Evolutionary conservation across 2,329 filamentous ascomycete species (phyloP).

Genomic region (Cladophialophora psammophila): DNA sequence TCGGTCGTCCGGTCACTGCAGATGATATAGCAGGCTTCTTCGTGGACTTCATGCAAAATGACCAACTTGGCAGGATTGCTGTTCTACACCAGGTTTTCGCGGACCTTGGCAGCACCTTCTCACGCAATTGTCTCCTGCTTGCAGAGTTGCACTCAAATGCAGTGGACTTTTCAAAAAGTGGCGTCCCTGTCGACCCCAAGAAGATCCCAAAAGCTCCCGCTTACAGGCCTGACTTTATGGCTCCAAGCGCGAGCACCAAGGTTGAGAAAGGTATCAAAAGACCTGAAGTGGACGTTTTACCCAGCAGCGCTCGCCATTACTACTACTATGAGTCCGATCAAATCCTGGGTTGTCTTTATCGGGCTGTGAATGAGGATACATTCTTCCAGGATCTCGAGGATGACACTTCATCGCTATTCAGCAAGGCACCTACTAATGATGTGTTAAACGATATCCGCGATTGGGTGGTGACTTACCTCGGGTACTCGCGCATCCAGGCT

Average conservation of each 20-base stretch:
- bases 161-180: conserved; percentile 80
- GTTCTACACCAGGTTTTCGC: conserved; percentile 70
- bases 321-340: conserved; percentile 73
- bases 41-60: conserved; percentile 74
- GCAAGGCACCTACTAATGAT: conserved; percentile 42
- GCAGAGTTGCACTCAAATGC: conserved; percentile 73
- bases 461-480: conserved; percentile 37
- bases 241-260: conserved; percentile 47
- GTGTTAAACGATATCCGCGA: conserved; percentile 42
- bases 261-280: conserved; percentile 45
- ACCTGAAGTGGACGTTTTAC: conserved; percentile 40
- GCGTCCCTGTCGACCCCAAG: conserved; percentile 62
- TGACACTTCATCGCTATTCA: conserved; percentile 32
- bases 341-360: conserved; percentile 73
- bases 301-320: conserved; percentile 44
- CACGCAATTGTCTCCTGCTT: conserved; percentile 61
- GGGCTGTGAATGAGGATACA: conserved; percentile 76
- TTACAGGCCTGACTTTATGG: conserved; percentile 62
- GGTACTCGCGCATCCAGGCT: conserved; percentile 27
- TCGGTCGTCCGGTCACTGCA: conserved; percentile 66
- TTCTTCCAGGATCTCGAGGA: conserved; percentile 65
- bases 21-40: conserved; percentile 82
- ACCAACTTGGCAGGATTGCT: conserved; percentile 71
- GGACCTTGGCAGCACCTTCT: conserved; percentile 63
- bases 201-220: conserved; percentile 51